Conservation (phyloP, 768 basidiomycete species). For the Lepiota brunneoincarnata region DNA sequence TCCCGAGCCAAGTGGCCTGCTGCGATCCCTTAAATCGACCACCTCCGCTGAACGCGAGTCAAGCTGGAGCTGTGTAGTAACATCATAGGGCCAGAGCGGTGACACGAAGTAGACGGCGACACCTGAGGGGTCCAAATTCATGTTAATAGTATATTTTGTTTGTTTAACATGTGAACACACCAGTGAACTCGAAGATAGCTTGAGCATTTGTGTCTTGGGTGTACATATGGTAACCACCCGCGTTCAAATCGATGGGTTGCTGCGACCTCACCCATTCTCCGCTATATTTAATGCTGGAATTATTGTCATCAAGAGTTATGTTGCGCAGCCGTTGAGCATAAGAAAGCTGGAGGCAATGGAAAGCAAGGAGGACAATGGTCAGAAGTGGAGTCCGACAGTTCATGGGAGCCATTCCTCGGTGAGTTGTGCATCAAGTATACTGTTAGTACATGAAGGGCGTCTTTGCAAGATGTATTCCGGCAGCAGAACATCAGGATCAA, state of each 20-base stretch:
- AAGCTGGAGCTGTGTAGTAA: constrained; percentile 26
- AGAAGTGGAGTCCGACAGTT: too few species aligned
- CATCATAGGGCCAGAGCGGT: constrained; percentile 35
- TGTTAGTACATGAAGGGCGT: too few species aligned
- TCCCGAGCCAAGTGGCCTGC: constrained; percentile 14
- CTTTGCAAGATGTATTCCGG: too few species aligned
- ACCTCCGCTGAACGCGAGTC: constrained; percentile 21
- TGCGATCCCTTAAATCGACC: constrained; percentile 23
- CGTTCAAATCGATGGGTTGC: background rate
- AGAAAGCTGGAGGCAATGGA: background rate
- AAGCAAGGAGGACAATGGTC: background rate
- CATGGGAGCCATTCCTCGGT: too few species aligned
- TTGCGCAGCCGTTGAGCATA: constrained; percentile 1
- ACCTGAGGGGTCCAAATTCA: too few species aligned
- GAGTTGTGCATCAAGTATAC: too few species aligned
- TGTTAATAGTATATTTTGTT: too few species aligned
- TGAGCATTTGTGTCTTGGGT: constrained; percentile 1
- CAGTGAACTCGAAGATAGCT: constrained; percentile 8
- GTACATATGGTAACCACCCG: background rate
- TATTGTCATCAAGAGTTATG: constrained; percentile 9
- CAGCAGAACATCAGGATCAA: too few species aligned
- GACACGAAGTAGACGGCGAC: constrained; percentile 33
- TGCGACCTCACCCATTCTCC: background rate
- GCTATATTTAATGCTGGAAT: background rate
- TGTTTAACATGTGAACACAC: too few species aligned